Evolutionary conservation across 441 rosid species (phyloP).

Genomic region (Jatropha podagrica): DNA sequence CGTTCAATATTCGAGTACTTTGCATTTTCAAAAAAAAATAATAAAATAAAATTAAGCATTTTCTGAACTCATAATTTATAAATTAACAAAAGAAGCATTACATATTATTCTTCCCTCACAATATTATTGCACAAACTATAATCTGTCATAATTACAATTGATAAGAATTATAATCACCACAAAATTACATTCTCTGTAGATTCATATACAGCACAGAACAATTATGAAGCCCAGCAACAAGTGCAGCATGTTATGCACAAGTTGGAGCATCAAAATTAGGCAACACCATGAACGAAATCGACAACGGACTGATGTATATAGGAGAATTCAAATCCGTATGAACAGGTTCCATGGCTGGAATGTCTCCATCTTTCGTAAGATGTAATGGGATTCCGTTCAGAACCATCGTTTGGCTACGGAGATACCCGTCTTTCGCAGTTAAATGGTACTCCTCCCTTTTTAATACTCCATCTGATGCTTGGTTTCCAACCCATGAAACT

Average conservation of each 20-base stretch:
- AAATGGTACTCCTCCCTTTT: constrained; percentile 89
- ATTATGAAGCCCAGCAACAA: background rate
- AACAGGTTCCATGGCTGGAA: constrained; percentile 67
- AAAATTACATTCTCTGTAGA: constrained; percentile 5
- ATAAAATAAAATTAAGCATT: no score
- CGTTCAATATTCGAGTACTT: no score
- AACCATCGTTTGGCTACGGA: constrained; percentile 67
- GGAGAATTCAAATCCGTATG: constrained; percentile 46
- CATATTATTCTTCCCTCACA: constrained; percentile 13
- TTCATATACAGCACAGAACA: constrained; percentile 4
- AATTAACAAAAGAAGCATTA: background rate
- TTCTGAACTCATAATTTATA: background rate
- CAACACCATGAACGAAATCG: constrained; percentile 74
- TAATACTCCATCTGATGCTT: constrained; percentile 42
- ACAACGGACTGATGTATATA: constrained; percentile 47
- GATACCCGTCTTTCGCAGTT: constrained; percentile 62
- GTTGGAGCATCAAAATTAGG: constrained; percentile 82
- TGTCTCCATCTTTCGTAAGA: constrained; percentile 44
- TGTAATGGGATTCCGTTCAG: constrained; percentile 73
- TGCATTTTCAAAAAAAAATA: no score
- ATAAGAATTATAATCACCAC: constrained; percentile 6
- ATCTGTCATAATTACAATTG: constrained; percentile 19
- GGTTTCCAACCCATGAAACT: constrained; percentile 60
- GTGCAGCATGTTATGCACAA: constrained; percentile 36
- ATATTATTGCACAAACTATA: constrained; percentile 10